These are phyloP conservation scores for Sporisorium scitamineum DNA, from an alignment of 1,284 basidiomycete species.

Conservation along the genomic window DNA sequence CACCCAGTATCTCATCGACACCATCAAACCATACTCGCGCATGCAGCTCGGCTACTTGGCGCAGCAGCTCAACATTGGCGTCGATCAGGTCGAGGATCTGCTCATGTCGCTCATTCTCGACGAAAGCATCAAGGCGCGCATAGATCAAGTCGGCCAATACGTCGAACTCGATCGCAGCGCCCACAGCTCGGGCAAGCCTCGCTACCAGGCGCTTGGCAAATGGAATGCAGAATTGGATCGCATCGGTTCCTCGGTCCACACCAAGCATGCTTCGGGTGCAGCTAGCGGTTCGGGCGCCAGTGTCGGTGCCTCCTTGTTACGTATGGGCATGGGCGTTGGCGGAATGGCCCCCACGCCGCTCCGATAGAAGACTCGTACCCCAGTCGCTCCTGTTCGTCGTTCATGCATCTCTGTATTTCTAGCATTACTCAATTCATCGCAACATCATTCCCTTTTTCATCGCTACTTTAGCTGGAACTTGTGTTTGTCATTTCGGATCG, in stretches of 20 bases:
- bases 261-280: constrained; percentile 40
- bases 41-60: constrained; percentile 78
- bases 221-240: constrained; percentile 77
- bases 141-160: constrained; percentile 93
- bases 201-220: constrained; percentile 82
- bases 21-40: constrained; percentile 95
- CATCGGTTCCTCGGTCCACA: constrained; percentile 28
- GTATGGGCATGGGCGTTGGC: constrained; percentile 38
- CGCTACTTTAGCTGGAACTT: too few relatives aligned
- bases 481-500: not conserved
- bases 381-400: not conserved
- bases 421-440: constrained; percentile 3
- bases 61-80: constrained; percentile 90
- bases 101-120: constrained; percentile 93
- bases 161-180: constrained; percentile 80
- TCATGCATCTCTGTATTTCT: constrained; percentile 30
- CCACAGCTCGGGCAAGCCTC: constrained; percentile 82
- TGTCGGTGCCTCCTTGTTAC: constrained; percentile 29
- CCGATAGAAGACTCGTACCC: constrained; percentile 1
- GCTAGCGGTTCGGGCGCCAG: constrained; percentile 29
- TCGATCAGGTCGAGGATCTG: constrained; percentile 89
- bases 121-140: constrained; percentile 91
- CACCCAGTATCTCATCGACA: constrained; percentile 95
- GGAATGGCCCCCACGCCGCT: constrained; percentile 26
- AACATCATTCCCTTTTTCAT: not conserved